Conservation (phyloP, 768 basidiomycete species). For the Pisolithus tinctorius region DNA sequence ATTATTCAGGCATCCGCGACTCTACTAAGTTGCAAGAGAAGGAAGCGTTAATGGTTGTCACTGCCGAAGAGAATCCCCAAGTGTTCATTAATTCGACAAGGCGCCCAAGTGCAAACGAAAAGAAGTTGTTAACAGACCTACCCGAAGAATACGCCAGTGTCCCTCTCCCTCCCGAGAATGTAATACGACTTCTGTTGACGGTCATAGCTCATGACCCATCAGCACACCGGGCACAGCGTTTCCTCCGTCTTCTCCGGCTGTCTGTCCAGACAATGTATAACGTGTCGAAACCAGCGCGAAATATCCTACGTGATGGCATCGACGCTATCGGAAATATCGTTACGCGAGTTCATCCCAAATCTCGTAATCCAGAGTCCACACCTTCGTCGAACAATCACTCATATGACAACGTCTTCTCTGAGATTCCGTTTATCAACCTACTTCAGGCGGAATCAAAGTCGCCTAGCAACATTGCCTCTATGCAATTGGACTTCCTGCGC, state of each 20-base stretch:
- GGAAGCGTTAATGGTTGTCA: constrained; percentile 61
- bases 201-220: constrained; percentile 72
- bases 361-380: constrained; percentile 35
- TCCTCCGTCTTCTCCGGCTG: constrained; percentile 54
- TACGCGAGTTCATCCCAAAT: constrained; percentile 34
- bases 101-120: constrained; percentile 34
- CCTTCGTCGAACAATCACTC: constrained; percentile 16
- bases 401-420: constrained; percentile 15
- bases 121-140: constrained; percentile 38
- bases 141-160: constrained; percentile 53
- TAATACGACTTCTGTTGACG: constrained; percentile 68
- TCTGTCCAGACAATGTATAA: constrained; percentile 54
- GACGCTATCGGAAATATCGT: constrained; percentile 58
- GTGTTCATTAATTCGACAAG: constrained; percentile 54
- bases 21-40: constrained; percentile 59
- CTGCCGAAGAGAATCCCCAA: constrained; percentile 70
- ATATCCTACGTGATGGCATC: constrained; percentile 58
- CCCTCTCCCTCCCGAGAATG: constrained; percentile 52
- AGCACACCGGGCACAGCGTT: constrained; percentile 61
- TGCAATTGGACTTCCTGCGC: constrained; percentile 61
- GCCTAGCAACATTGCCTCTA: constrained; percentile 47
- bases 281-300: constrained; percentile 44
- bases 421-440: constrained; percentile 29
- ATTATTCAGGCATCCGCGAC: constrained; percentile 62
- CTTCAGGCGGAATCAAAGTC: constrained; percentile 37